Percentiles rank a stretch among this genome's conserved stretches.
Conservation (phyloP, 176 grass and related monocot species). For the Rhynchospora breviuscula region DNA sequence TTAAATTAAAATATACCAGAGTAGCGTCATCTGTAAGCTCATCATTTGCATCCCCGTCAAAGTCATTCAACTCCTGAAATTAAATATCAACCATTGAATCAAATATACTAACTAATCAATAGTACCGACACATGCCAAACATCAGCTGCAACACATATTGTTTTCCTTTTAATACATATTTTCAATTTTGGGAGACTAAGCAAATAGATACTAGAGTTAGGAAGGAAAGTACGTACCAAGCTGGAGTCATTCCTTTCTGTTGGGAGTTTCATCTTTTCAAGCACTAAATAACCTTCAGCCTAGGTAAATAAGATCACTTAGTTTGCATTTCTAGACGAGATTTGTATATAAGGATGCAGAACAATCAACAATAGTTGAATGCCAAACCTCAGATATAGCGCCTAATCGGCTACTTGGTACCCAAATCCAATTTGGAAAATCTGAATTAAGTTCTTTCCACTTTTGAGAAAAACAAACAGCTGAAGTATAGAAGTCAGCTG, state of each 20-base stretch:
- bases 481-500: constrained; percentile 45
- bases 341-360: neutral
- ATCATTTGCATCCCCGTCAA: constrained; percentile 1
- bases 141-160: neutral
- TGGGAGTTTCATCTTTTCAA: constrained; percentile 38
- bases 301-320: constrained; percentile 6
- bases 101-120: neutral
- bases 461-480: constrained; percentile 37
- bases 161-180: neutral
- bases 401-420: constrained; percentile 41
- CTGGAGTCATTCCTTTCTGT: constrained; percentile 17
- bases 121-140: neutral
- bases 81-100: neutral
- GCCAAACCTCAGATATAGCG: constrained; percentile 28
- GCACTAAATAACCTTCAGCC: constrained; percentile 59
- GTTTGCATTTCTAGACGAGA: neutral
- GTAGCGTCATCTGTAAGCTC: constrained; percentile 29
- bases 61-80: constrained; percentile 21
- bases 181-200: neutral
- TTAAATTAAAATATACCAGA: constrained; percentile 43
- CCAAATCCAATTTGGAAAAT: constrained; percentile 70
- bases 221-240: constrained; percentile 13
- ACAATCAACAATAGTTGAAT: neutral
- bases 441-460: constrained; percentile 49
- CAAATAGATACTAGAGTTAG: neutral